Conservation (phyloP, 768 basidiomycete genomes). For the Russula brevipes region DNA sequence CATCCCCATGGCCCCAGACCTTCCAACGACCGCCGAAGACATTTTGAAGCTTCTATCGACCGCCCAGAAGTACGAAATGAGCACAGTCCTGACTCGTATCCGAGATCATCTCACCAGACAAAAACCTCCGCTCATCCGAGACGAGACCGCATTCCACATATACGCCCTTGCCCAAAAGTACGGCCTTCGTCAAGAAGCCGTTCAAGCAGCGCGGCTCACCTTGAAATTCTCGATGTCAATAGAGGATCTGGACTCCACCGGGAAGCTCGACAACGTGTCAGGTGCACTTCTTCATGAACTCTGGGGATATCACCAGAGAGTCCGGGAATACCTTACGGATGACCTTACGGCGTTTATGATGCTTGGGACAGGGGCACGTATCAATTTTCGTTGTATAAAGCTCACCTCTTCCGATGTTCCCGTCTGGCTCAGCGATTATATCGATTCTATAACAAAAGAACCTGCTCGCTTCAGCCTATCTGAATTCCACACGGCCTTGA, state of each 20-base stretch:
- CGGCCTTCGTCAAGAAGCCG: constrained; percentile 9
- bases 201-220: constrained; percentile 3
- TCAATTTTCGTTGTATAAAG: constrained; percentile 2
- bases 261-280: neutral
- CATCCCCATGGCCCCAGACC: neutral
- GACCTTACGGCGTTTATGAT: neutral
- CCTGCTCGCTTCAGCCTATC: constrained; percentile 3
- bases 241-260: neutral
- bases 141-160: constrained; percentile 2
- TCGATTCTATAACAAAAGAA: neutral
- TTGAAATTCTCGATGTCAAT: neutral
- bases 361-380: neutral
- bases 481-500: constrained; percentile 10
- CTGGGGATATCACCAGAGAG: constrained; percentile 10
- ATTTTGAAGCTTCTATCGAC: constrained; percentile 6
- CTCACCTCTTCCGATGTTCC: constrained; percentile 4
- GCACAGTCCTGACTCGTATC: neutral
- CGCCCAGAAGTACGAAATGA: constrained; percentile 13
- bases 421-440: constrained; percentile 4
- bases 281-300: constrained; percentile 10
- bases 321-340: neutral
- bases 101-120: neutral
- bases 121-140: constrained; percentile 8
- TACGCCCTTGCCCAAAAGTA: constrained; percentile 6
- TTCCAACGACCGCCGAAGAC: constrained; percentile 6